Evolutionary conservation across 2,329 filamentous ascomycete genomes (phyloP), one percentile per base, ranked within the genome.

Genomic region (Anthostomella pinea): DNA sequence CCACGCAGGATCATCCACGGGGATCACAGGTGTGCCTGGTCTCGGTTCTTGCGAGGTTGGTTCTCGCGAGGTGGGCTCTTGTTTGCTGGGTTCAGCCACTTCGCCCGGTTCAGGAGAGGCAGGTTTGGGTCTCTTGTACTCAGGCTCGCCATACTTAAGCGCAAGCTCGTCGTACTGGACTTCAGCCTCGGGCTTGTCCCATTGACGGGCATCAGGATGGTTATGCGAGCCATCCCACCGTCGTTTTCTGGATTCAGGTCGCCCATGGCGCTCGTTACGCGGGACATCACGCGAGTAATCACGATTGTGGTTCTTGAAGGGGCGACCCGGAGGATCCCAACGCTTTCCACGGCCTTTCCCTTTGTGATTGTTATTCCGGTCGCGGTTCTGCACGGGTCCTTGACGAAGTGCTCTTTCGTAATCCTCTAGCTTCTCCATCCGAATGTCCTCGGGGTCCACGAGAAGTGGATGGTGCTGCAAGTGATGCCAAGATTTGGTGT

Each of bases 401-500:
- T 33, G n/a, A 35, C 36, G 36, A 16, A 46, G 19, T 11, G 39
- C 46, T 35, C 19, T 49, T 6, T 48, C 35, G 13, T 54, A 56
- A 6, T 52, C 43, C 21, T 33, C 26, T 17, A 56, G 23, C 24
- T 42, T 51, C 18, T 49, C 48, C 6, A 46, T 38, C 30, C 39
- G 32, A n/a, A 50, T 38, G 24, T 48, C 48, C n/a, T 11, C 38
- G 10, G 48, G 43, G 10, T 53, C 41, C 11, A 56, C 30, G 33
- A 60, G 58, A 5, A 41, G 23, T 9, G 55, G 54, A 38, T 60
- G 56, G 25, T 58, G 38, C 25, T 56, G 50, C 43, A 58, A 48
- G 10, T 49, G 33, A 9, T 52, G 46, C 58, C 58, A 61, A 33
- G 53, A 49, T 30, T 53, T 50, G 7, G 57, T 59, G 25, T 61